Percentiles rank a stretch among this genome's conserved stretches.
phyloP scores from a whole-genome alignment of 2,329 filamentous ascomycete species.

The Gnomoniopsis smithogilvyi region DNA sequence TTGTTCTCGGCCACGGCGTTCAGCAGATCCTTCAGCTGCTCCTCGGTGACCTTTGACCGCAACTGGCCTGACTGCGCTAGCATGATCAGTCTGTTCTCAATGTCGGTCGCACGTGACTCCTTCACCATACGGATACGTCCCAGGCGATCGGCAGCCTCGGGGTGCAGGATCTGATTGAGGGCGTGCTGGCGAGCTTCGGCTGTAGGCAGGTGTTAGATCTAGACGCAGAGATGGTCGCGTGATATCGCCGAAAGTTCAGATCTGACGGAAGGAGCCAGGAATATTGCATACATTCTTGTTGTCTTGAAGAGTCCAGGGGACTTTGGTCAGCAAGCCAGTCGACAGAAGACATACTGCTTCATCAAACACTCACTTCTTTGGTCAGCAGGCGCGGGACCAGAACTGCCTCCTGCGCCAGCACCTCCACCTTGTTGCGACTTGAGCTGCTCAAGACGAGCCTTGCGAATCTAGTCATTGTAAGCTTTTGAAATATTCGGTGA shows the following conservation, averaged over 20 bases:
- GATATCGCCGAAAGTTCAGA: neutral
- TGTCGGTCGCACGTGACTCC: conserved; percentile 80
- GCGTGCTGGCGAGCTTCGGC: conserved; percentile 73
- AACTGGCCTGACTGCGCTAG: conserved; percentile 86
- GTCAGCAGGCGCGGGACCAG: conserved; percentile 55
- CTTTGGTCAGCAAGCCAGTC: neutral
- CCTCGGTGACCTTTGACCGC: conserved; percentile 82
- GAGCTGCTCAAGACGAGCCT: conserved; percentile 89
- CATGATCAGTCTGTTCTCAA: conserved; percentile 92
- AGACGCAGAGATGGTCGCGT: neutral
- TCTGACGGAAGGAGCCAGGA: neutral
- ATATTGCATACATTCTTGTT: conserved; percentile 40
- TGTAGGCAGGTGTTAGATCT: conserved; percentile 21
- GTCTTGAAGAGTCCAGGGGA: conserved; percentile 25
- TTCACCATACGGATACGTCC: conserved; percentile 95
- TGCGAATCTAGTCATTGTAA: conserved; percentile 64
- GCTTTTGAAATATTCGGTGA: neutral
- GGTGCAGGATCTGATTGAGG: conserved; percentile 89
- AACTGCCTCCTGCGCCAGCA: conserved; percentile 41
- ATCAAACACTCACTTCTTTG: conserved; percentile 54
- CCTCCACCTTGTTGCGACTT: conserved; percentile 65
- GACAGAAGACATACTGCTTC: no score
- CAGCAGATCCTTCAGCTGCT: conserved; percentile 88
- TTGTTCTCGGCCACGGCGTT: conserved; percentile 78
- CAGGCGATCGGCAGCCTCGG: conserved; percentile 88